Base-by-base conservation (phyloP, 2,329 filamentous ascomycete species). In the Huntiella decipiens region DNA sequence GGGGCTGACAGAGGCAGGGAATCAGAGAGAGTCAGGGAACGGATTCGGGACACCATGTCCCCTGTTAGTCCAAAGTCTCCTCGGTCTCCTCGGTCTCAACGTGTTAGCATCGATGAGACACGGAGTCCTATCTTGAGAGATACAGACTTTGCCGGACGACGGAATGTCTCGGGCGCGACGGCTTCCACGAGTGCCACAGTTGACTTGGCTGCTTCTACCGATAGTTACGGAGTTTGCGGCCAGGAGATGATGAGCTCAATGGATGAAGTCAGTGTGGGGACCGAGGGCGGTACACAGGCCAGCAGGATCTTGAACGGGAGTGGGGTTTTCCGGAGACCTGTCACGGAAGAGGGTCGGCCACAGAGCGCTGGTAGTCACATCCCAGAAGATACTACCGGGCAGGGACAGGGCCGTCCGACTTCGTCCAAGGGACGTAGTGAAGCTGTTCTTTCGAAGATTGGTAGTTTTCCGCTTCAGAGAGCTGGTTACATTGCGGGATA, bases 221-320 rank as follows among this genome's bases (percentile, higher is more conserved):
- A 85, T 50, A 93, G 85, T 2, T 83, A 79, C 50, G 71, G 78
- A 4, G 82, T 80, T 38, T 79, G 77, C 0, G 84, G 78, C 55
- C 60, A 81, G 47, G 83, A 77, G 2, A 65, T 79, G 31, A 68
- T 79, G 1, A 82, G 81, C 3, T 77, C 75, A 1, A 74, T 72
- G 45, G 81, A 87, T 37, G 83, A 87, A 48, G 78, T 80, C 41
- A 92, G 87, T 3, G 28, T 32, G 5, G 31, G 19, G 4, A 28
- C 11, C 2, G 39, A 42, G 7, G 42, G 36, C 3, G 22, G 40
- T 17, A 15, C 34, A 4, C 33, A 43, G 33, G 88, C 83, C 2
- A 96, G 88, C 57, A 86, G 94, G 60, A 95, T 96, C 34, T 64
- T 98, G 6, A 73, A 75, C 45, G 77, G 82, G 32, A 95, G 86